phyloP scores from a whole-genome alignment of 2,329 filamentous ascomycete genomes.

The Colletotrichum simmondsii region DNA sequence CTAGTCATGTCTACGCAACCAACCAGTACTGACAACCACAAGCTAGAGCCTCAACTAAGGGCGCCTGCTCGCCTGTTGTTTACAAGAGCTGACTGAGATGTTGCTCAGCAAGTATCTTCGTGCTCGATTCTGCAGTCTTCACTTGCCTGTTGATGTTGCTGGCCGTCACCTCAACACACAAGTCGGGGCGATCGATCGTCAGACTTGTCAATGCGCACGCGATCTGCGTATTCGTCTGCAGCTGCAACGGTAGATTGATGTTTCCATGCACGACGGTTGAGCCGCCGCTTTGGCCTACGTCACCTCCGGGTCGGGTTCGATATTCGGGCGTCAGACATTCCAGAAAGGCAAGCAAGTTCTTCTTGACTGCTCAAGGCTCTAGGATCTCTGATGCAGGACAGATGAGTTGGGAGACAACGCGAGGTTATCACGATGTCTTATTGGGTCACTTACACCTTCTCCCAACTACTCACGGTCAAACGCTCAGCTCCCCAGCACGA shows the following conservation, averaged over 20 bases:
- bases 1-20: not conserved
- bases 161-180: not conserved
- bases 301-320: not conserved
- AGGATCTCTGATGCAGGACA: not conserved
- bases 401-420: not conserved
- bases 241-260: not conserved
- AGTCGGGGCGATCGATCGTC: not conserved
- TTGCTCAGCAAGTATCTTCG: slow-evolving; percentile 1
- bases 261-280: not conserved
- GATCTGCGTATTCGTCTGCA: not conserved
- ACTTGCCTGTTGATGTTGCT: not conserved
- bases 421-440: not conserved
- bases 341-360: not conserved
- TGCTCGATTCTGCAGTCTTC: not conserved
- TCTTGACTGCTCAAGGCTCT: not conserved
- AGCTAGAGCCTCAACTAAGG: not conserved
- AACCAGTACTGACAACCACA: not conserved
- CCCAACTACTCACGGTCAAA: not conserved
- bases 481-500: not conserved
- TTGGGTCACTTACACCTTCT: not conserved
- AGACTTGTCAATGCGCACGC: not conserved
- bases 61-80: not conserved
- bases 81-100: not conserved
- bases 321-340: not conserved
- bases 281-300: not conserved